phyloP scores from a whole-genome alignment of 2,329 filamentous ascomycete genomes.

The Colletotrichum euphorbiae region DNA sequence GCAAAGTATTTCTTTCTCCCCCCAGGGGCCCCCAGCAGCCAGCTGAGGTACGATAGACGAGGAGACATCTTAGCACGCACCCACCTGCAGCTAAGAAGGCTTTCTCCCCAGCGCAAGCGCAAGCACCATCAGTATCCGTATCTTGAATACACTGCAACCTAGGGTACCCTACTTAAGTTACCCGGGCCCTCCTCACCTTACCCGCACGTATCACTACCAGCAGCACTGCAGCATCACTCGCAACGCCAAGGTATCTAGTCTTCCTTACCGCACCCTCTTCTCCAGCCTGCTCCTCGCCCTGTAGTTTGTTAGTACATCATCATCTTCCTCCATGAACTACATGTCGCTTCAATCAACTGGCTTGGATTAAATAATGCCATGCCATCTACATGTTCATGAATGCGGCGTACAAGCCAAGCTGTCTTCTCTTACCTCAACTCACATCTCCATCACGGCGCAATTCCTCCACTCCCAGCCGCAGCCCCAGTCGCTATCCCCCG shows the following conservation, averaged over 20 bases:
- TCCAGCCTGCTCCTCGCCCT: too few species aligned
- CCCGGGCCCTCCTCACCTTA: not conserved
- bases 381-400: not conserved
- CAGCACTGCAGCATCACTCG: slow-evolving; percentile 1
- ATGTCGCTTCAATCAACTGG: not conserved
- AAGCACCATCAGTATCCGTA: slow-evolving; percentile 13
- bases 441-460: not conserved
- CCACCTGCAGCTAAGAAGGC: slow-evolving; percentile 30
- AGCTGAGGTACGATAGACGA: slow-evolving; percentile 20
- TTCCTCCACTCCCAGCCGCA: not conserved
- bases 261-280: not conserved
- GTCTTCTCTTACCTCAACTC: not conserved
- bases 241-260: slow-evolving; percentile 2
- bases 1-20: not conserved
- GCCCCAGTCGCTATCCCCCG: slow-evolving; percentile 1
- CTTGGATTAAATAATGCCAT: not conserved
- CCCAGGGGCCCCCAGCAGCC: slow-evolving; percentile 6
- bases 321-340: too few species aligned
- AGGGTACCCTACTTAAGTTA: not conserved
- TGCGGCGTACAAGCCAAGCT: not conserved
- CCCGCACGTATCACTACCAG: slow-evolving; percentile 2
- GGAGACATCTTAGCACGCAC: slow-evolving; percentile 20
- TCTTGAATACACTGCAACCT: not conserved
- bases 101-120: slow-evolving; percentile 14
- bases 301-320: not conserved